Conservation (phyloP, 2,329 filamentous ascomycete species). For the Trichoderma pleuroti region DNA sequence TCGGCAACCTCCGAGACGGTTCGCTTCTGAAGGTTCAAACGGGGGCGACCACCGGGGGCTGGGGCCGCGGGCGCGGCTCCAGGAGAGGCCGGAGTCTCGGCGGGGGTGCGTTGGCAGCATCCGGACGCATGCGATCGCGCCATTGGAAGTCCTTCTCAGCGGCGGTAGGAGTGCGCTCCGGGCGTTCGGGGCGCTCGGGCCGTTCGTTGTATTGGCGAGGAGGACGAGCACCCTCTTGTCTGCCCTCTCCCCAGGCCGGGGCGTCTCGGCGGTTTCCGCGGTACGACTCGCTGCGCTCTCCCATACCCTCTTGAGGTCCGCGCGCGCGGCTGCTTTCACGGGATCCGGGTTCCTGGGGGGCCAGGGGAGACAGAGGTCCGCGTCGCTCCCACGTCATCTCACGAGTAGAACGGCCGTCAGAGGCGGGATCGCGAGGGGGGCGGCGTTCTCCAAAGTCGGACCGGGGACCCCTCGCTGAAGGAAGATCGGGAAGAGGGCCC, state of each 20-base stretch:
- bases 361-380: slow-evolving; percentile 76
- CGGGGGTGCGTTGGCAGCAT: slow-evolving; percentile 62
- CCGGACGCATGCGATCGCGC: slow-evolving; percentile 89
- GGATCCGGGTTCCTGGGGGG: slow-evolving; percentile 50
- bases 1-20: slow-evolving; percentile 74
- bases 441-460: slow-evolving; percentile 60
- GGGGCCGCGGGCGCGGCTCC: slow-evolving; percentile 52
- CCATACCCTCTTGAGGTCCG: slow-evolving; percentile 49
- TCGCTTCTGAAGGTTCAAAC: slow-evolving; percentile 83
- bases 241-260: slow-evolving; percentile 72
- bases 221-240: slow-evolving; percentile 73
- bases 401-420: slow-evolving; percentile 61
- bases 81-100: slow-evolving; percentile 67
- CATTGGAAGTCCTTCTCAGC: slow-evolving; percentile 92
- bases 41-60: slow-evolving; percentile 64
- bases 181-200: slow-evolving; percentile 56
- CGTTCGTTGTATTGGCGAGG: slow-evolving; percentile 70
- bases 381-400: slow-evolving; percentile 91
- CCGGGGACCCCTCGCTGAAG: slow-evolving; percentile 47
- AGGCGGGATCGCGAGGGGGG: slow-evolving; percentile 59
- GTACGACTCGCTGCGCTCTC: slow-evolving; percentile 55
- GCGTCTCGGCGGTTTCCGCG: slow-evolving; percentile 63
- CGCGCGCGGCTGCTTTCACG: slow-evolving; percentile 55
- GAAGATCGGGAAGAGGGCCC: slow-evolving; percentile 77
- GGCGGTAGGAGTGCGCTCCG: slow-evolving; percentile 72